Evolutionary conservation across 2,329 filamentous ascomycete genomes (phyloP), one percentile per base, ranked within the genome.

Genomic region (Aspergillus tanneri): DNA sequence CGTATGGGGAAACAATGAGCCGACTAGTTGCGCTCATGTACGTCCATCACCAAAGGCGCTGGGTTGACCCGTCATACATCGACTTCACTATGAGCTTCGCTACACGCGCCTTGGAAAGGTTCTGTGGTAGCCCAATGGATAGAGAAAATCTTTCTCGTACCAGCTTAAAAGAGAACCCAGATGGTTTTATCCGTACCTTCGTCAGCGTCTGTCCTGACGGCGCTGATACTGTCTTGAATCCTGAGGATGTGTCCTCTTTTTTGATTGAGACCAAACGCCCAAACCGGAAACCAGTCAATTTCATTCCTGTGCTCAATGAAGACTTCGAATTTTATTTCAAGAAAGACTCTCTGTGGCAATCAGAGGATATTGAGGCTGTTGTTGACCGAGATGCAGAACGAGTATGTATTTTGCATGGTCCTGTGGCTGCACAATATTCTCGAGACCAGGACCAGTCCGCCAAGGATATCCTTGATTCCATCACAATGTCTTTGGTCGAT

Each of bases 241-340:
- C 92, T 11, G 92, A 97, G 70, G 92, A 97, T 73, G 89, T 95
- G 5, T 91, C 96, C 72, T 87, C 96, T 72, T 96, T 97, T 77
- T 72, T 96, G 44, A 78, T 93, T 27, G 83, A 96, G 34, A 96
- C 90, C 77, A 84, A 90, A 73, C 84, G 89, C 27, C 87, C 86
- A 37, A 85, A 85, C 21, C 91, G 96, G 76, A 97, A 97, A 79
- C 92, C 92, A 1, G 87, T 92, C 14, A 92, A 91, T 1, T 97
- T 97, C 65, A 89, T 97, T 19, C 92, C 92, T 2, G 79, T 86
- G 16, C 79, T 97, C 8, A 91, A 97, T 60, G 89, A 93, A 52
- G 93, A 91, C 66, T 97, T 97, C 58, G 92, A 97, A 67, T 95
- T 92, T 72, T 97, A 88, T 76, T 97, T 97, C 85, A 97, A 97